phyloP scores from a whole-genome alignment of 352 stramenopile species.

The Pythium pyrilobum region DNA sequence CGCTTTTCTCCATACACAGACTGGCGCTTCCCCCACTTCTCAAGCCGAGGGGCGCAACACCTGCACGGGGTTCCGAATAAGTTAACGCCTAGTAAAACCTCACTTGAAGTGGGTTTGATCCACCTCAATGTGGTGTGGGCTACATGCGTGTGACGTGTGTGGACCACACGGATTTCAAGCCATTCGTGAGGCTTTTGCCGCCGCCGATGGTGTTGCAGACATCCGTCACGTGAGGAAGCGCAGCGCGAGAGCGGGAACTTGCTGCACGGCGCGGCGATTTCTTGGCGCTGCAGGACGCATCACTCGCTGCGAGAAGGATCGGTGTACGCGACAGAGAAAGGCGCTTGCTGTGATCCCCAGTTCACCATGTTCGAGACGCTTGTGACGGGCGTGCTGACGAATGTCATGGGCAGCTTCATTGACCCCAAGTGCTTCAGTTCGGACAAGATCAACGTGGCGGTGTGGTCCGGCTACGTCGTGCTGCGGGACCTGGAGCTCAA shows the following conservation, averaged over 20 bases:
- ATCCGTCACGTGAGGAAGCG: background rate
- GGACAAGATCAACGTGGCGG: conserved; percentile 85
- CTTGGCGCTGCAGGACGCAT: no score
- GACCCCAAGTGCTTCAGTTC: conserved; percentile 83
- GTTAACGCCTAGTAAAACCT: conserved; percentile 20
- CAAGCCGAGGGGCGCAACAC: conserved; percentile 7
- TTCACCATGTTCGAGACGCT: conserved; percentile 84
- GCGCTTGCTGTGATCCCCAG: no score
- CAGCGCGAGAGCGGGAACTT: no score
- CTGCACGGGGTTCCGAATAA: background rate
- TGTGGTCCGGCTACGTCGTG: conserved; percentile 86
- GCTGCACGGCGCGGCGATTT: no score
- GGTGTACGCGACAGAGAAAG: no score
- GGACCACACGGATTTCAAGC: background rate
- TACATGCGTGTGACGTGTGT: conserved; percentile 10
- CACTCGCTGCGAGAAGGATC: no score
- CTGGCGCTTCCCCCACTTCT: no score
- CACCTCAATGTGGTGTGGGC: conserved; percentile 17
- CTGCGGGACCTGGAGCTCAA: conserved; percentile 79
- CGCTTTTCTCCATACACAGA: background rate
- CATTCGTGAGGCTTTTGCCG: background rate
- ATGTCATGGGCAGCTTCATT: conserved; percentile 83
- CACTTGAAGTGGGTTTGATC: conserved; percentile 12
- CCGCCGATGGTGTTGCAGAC: no score
- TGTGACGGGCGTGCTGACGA: conserved; percentile 80